These are phyloP conservation scores for Torulaspora gathmanii DNA, from an alignment of 805 yeast genomes.

Conservation along the genomic window DNA sequence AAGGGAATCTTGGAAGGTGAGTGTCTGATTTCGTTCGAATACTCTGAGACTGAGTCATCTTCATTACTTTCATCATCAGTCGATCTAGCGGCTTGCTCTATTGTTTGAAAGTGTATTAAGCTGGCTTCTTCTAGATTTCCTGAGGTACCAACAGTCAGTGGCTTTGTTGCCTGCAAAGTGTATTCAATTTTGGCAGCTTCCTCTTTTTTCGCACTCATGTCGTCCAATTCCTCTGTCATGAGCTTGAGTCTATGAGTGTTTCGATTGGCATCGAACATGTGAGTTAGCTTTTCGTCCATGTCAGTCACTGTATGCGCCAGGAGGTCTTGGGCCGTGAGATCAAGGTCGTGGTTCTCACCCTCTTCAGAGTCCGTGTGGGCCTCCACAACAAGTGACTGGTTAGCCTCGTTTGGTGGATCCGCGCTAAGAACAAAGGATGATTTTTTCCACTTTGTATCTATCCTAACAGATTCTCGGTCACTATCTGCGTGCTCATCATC, in stretches of 20 bases:
- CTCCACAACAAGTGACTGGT: slow-evolving; percentile 2
- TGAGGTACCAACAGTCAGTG: slow-evolving; percentile 15
- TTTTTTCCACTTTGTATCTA: slow-evolving; percentile 11
- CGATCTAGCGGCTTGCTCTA: slow-evolving; percentile 9
- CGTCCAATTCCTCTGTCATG: slow-evolving; percentile 18
- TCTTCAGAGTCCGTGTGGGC: slow-evolving; percentile 10
- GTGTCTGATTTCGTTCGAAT: slow-evolving; percentile 15
- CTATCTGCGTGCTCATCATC: slow-evolving; percentile 3
- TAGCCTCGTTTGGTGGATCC: not conserved
- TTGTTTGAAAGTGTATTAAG: slow-evolving; percentile 12
- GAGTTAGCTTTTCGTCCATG: slow-evolving; percentile 13
- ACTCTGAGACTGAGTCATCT: slow-evolving; percentile 3
- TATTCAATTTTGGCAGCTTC: slow-evolving; percentile 7
- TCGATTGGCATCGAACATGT: slow-evolving; percentile 13
- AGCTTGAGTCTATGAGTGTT: slow-evolving; percentile 16
- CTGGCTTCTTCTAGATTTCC: slow-evolving; percentile 1
- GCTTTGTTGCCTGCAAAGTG: slow-evolving; percentile 25
- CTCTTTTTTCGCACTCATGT: slow-evolving; percentile 1
- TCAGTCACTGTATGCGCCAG: slow-evolving; percentile 16
- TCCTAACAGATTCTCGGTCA: not conserved
- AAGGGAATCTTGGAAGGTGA: slow-evolving; percentile 30
- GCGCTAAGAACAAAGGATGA: slow-evolving; percentile 1
- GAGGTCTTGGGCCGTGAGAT: slow-evolving; percentile 15
- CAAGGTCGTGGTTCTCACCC: slow-evolving; percentile 8
- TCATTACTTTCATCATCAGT: slow-evolving; percentile 8